Evolutionary conservation across 169 alveolate species (phyloP).

Genomic region (Besnoitia besnoiti): DNA sequence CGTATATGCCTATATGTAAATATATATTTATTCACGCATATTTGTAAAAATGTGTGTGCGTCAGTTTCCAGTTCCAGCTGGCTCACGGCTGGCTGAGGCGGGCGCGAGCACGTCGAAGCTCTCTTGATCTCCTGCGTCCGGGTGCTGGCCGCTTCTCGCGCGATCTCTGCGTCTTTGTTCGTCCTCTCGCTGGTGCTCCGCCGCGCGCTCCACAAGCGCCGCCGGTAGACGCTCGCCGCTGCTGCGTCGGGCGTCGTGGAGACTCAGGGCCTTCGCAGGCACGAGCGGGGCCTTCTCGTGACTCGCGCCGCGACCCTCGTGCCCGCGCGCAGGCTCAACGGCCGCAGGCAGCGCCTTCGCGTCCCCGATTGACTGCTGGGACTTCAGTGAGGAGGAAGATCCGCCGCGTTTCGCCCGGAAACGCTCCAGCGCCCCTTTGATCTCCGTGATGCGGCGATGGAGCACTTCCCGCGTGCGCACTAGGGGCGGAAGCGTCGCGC

Average conservation of each 20-base stretch:
- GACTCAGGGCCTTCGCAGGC: too few species aligned
- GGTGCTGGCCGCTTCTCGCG: not conserved
- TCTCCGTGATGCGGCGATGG: not conserved
- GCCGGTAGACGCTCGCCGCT: not conserved
- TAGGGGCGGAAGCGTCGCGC: constrained; percentile 36
- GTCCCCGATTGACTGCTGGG: not conserved
- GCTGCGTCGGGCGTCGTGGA: not conserved
- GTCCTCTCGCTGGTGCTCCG: not conserved
- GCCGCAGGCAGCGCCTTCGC: not conserved
- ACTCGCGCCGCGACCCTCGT: too few species aligned
- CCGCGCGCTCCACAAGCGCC: not conserved
- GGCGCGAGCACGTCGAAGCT: not conserved
- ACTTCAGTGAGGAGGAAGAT: not conserved
- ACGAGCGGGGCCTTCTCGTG: too few species aligned
- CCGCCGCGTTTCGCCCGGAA: not conserved
- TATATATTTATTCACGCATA: too few species aligned
- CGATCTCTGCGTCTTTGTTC: not conserved
- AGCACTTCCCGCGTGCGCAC: constrained; percentile 28
- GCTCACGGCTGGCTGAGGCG: not conserved
- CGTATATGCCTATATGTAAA: too few species aligned
- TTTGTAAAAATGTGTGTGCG: too few species aligned
- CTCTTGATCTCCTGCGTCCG: too few species aligned
- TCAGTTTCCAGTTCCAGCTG: too few species aligned
- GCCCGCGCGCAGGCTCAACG: not conserved
- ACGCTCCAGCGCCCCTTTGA: constrained; percentile 4